Base-by-base conservation (phyloP, 2,329 filamentous ascomycete species). In the Fusarium graminum region DNA sequence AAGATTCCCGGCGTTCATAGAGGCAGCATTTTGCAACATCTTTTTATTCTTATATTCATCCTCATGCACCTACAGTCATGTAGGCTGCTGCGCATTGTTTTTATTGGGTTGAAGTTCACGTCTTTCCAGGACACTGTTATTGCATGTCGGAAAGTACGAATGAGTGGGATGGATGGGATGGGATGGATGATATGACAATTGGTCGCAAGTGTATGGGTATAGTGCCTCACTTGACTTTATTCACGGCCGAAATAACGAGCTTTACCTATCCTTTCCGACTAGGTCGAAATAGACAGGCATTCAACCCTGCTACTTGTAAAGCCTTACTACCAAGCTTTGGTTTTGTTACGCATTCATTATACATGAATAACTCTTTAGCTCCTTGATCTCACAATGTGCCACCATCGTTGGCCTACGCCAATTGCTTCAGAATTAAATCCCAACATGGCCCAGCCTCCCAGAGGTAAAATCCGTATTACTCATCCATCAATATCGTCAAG, bases 401-500 rank as follows among this genome's bases (percentile, higher is more conserved):
- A 34, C 26, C 26, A 38, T 61, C 38, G 32, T 38, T 38, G 63
- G 62, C 43, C 39, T 52, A 25, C 39, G 34, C 17, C 34, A 44
- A 46, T 30, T 45, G 17, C 28, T 44, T 46, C 50, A 49, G 34
- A 42, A 49, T 52, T 40, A 54, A 39, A 58, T 70, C 36, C 26
- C 25, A 30, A 28, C 22, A 57, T 44, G 46, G 43, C 36, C n/a
- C 22, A 38, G 14, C 22, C 41, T 28, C 22, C 28, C 38, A 28
- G 36, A 59, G 19, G 39, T 40, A 17, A 44, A 42, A 49, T n/a
- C 49, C 43, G 59, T 32, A 9, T 26, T 42, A 61, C 34, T 12
- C 41, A 52, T 17, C 44, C 50, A 14, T 66, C 65, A 10, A 66
- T 19, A 59, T 75, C 61, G 30, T 72, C 55, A 36, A 82, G 70